Percentiles rank a stretch among this genome's conserved stretches.
phyloP scores from a whole-genome alignment of 116 monocot genomes.

The Trichopus zeylanicus region DNA sequence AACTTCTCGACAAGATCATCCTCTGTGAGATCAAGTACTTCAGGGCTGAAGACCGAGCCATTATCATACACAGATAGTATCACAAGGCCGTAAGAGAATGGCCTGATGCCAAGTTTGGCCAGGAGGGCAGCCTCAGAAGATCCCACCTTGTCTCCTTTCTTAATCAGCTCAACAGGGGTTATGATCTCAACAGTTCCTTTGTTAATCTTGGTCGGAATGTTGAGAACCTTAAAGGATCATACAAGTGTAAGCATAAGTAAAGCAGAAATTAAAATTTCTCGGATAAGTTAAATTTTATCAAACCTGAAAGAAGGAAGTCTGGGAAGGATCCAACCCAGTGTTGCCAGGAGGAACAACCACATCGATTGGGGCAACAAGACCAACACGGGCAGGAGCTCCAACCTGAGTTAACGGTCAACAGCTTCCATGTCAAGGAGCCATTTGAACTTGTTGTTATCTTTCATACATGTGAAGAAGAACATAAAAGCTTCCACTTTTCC shows the following conservation, averaged over 20 bases:
- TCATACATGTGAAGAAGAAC: too few relatives aligned
- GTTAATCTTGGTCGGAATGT: conserved; percentile 69
- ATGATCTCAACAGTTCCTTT: conserved; percentile 75
- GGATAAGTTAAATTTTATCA: background rate
- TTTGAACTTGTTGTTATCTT: too few relatives aligned
- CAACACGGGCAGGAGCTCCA: conserved; percentile 74
- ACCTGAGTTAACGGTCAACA: conserved; percentile 51
- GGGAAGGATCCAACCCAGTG: conserved; percentile 64
- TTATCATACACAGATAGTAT: conserved; percentile 42
- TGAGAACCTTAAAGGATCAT: conserved; percentile 39
- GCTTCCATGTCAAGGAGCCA: too few relatives aligned
- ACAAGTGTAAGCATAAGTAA: background rate
- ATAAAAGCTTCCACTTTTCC: too few relatives aligned
- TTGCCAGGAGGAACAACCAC: conserved; percentile 62
- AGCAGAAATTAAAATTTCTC: background rate
- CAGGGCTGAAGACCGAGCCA: conserved; percentile 52
- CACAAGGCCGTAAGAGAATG: conserved; percentile 66
- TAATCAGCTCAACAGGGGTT: conserved; percentile 65
- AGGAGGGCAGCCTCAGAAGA: conserved; percentile 67
- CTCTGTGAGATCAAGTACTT: conserved; percentile 50
- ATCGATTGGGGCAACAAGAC: conserved; percentile 64
- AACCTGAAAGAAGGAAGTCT: conserved; percentile 76
- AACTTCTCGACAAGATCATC: conserved; percentile 55
- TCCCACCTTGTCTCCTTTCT: conserved; percentile 61
- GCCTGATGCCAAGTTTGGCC: conserved; percentile 63